These are phyloP conservation scores for Diplodia intermedia DNA, from an alignment of 2,329 filamentous ascomycete genomes.

Conservation along the genomic window DNA sequence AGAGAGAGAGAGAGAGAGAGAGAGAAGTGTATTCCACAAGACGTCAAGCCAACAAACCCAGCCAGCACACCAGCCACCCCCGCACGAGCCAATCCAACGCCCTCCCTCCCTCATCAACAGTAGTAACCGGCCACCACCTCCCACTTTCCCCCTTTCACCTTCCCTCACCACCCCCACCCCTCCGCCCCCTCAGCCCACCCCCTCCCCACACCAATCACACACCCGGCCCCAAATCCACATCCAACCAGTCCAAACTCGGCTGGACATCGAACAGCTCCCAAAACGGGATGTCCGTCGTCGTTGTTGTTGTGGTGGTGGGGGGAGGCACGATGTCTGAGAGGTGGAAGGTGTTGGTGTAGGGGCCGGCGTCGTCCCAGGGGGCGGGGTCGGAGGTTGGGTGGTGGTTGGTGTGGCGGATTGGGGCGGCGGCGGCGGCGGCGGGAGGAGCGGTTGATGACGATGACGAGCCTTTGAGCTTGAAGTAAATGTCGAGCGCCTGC, in stretches of 20 bases:
- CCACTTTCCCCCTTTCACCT: no score
- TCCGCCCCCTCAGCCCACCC: neutral
- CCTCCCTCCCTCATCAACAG: no score
- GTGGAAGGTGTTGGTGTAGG: conserved; percentile 25
- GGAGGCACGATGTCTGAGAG: conserved; percentile 1
- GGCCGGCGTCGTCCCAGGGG: conserved; percentile 15
- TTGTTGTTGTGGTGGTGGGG: neutral
- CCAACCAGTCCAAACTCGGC: conserved; percentile 46
- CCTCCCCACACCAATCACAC: neutral
- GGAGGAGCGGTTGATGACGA: neutral
- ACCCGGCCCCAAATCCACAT: conserved; percentile 39
- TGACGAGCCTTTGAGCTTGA: conserved; percentile 5
- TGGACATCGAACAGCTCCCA: conserved; percentile 46
- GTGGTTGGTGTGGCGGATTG: neutral
- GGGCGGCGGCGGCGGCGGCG: no score
- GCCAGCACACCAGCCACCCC: no score
- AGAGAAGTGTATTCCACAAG: no score
- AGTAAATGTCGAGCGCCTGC: conserved; percentile 17
- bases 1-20: no score
- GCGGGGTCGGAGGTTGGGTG: neutral
- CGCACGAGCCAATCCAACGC: no score
- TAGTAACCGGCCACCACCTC: no score
- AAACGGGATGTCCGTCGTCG: conserved; percentile 36
- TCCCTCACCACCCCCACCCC: neutral
- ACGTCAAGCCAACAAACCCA: no score